Percentiles rank a stretch among this genome's conserved stretches.
Evolutionary conservation across 2,329 filamentous ascomycete species (phyloP).

Genomic region (Ceratocystis eucalypticola): DNA sequence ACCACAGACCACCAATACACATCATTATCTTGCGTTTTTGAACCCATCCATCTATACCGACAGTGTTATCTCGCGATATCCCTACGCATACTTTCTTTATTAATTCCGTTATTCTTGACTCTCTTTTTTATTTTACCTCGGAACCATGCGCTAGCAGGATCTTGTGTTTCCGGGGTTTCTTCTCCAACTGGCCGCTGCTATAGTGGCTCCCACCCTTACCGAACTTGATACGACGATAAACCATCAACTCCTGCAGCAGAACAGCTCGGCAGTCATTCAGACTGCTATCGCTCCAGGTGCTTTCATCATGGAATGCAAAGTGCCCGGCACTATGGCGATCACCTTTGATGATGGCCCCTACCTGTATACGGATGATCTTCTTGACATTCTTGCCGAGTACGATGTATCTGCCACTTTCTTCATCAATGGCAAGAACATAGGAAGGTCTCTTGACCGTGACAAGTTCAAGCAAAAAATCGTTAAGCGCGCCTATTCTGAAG

Average conservation of each 20-base stretch:
- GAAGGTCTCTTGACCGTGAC: constrained; percentile 21
- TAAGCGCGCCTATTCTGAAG: constrained; percentile 36
- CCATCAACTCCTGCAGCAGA: neutral
- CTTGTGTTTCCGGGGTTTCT: neutral
- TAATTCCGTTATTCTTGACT: neutral
- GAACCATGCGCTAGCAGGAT: constrained; percentile 3
- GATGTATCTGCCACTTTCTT: constrained; percentile 30
- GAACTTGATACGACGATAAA: neutral
- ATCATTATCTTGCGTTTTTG: constrained; percentile 4
- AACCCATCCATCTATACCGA: neutral
- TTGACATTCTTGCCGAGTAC: constrained; percentile 28
- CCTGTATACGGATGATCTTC: constrained; percentile 30
- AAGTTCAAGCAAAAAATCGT: constrained; percentile 22
- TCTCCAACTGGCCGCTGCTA: constrained; percentile 3
- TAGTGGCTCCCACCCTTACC: constrained; percentile 3
- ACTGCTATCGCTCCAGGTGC: constrained; percentile 10
- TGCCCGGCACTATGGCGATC: constrained; percentile 30
- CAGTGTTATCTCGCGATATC: neutral
- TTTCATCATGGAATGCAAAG: constrained; percentile 23
- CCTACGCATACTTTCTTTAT: neutral
- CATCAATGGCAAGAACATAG: constrained; percentile 28
- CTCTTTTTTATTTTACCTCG: neutral
- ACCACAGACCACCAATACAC: neutral
- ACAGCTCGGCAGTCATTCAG: constrained; percentile 1
- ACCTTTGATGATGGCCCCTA: constrained; percentile 38